Evolutionary conservation across 2,329 filamentous ascomycete species (phyloP), one percentile per base, ranked within the genome.

Genomic region (Fusarium concolor): DNA sequence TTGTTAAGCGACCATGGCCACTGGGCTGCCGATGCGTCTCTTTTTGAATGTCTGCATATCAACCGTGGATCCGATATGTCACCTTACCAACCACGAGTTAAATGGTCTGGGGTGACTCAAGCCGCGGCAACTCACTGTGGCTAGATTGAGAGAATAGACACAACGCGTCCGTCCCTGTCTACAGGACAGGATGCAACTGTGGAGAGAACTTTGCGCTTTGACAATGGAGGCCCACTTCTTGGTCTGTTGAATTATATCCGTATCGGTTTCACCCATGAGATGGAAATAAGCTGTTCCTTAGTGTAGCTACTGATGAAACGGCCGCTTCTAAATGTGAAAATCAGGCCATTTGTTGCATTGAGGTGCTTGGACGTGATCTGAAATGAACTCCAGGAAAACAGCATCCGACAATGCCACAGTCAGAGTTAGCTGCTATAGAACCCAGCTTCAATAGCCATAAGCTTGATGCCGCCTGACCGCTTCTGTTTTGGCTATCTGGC

Each of bases 191-290:
- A 10, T 31, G 31, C 31, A 33, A 15, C 35, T 49, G 61, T 47
- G 61, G 62, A 49, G 41, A 62, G 41, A 38, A 31, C 24, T 37
- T 43, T 39, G 42, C 62, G 63, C 56, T 62, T 62, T 62, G 63
- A 67, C 62, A 53, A 38, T 52, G 20, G 22, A 49, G 42, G 46
- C 22, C 46, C 43, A 42, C 53, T 44, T 39, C 33, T 31, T 44
- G 41, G 22, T 20, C 49, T 17, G 26, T 53, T 28, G 42, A 37
- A 17, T 47, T 62, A 60, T 49, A 54, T 39, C 61, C 65, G 46
- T 29, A n/a, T 18, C 49, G 11, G 37, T 18, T 39, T 44, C 44
- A 65, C 49, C 41, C 45, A 20, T 18, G 15, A 29, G 35, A 61
- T 50, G 38, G 37, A 49, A 57, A 60, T 47, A 62, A 45, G 33